Evolutionary conservation across 2,329 filamentous ascomycete species (phyloP).

Genomic region (Stagonosporopsis rhizophila): DNA sequence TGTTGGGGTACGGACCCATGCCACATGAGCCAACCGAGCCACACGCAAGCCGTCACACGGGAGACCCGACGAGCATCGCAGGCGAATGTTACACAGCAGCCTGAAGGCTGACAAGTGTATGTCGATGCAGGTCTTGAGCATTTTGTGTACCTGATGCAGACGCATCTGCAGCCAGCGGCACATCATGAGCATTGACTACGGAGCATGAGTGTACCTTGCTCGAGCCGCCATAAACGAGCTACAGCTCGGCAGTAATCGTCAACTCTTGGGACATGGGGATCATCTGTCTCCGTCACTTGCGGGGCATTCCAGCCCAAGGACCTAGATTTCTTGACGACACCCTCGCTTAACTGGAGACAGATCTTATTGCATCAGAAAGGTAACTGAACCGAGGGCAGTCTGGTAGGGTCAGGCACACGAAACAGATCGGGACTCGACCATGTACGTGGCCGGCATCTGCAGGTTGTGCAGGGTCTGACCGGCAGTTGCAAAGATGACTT

Average conservation of each 20-base stretch:
- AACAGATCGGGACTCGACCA: background rate
- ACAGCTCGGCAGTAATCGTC: background rate
- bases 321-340: background rate
- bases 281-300: background rate
- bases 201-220: background rate
- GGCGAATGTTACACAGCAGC: conserved; percentile 31
- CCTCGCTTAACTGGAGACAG: background rate
- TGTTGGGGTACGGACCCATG: conserved; percentile 26
- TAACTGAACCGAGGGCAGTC: background rate
- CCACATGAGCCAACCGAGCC: conserved; percentile 16
- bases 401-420: background rate
- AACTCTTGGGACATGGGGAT: background rate
- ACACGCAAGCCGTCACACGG: conserved; percentile 12
- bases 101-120: conserved; percentile 5
- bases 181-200: background rate
- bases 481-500: background rate
- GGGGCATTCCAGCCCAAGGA: background rate
- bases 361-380: background rate
- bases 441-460: background rate
- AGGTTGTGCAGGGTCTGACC: background rate
- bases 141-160: conserved; percentile 1
- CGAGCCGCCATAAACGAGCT: conserved; percentile 4
- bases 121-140: conserved; percentile 12
- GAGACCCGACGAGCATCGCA: conserved; percentile 17
- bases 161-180: background rate